Conservation (phyloP, 306 rosid genomes). For the Vicia faba region DNA sequence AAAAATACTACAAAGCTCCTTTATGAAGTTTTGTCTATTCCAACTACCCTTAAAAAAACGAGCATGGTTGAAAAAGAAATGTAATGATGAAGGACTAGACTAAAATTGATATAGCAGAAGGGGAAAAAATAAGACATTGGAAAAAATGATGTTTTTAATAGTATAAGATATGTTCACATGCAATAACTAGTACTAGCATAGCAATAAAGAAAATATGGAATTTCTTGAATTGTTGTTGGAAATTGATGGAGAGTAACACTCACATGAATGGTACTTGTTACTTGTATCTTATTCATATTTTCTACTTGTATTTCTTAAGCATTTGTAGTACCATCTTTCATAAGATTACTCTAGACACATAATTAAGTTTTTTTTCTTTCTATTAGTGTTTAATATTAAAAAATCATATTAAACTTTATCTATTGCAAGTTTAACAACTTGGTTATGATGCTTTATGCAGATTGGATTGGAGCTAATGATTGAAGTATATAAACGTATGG, state of each 20-base stretch:
- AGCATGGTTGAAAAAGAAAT: neutral
- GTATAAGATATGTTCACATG: constrained; percentile 30
- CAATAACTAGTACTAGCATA: neutral
- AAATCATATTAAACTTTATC: too few relatives aligned
- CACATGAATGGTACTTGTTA: neutral
- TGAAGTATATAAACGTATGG: too few relatives aligned
- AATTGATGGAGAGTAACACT: neutral
- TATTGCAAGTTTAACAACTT: too few relatives aligned
- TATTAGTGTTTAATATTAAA: neutral
- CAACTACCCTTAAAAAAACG: neutral
- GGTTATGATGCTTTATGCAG: too few relatives aligned
- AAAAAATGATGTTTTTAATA: neutral
- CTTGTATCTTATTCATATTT: too few relatives aligned
- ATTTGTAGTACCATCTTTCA: neutral
- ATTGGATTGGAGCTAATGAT: too few relatives aligned
- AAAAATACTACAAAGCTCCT: neutral
- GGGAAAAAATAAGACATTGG: neutral
- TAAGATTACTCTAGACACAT: neutral
- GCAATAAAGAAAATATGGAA: constrained; percentile 6
- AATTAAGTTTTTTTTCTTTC: too few relatives aligned
- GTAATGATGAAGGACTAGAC: neutral
- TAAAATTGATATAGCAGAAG: neutral
- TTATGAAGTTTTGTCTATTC: neutral
- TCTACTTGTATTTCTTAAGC: too few relatives aligned
- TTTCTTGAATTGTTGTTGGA: constrained; percentile 1